Evolutionary conservation across 1,284 basidiomycete species (phyloP).

Genomic region (Neotropicomus parvogracilis): DNA sequence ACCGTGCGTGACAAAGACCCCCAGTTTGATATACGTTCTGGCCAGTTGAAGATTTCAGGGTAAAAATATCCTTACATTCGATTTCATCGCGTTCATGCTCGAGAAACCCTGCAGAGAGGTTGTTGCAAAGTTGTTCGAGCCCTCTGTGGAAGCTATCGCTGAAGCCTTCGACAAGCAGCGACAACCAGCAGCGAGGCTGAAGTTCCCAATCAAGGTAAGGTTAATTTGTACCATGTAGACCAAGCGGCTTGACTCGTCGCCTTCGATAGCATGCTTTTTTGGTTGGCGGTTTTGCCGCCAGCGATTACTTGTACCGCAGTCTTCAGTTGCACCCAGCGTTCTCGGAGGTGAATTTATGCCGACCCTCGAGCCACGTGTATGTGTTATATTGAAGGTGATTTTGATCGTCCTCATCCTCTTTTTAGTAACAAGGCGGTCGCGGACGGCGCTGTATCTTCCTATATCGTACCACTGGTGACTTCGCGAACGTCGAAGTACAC

Average conservation of each 20-base stretch:
- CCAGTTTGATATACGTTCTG: conserved; percentile 40
- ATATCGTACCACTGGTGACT: not conserved
- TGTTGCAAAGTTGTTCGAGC: conserved; percentile 44
- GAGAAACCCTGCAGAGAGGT: conserved; percentile 30
- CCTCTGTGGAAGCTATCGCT: conserved; percentile 42
- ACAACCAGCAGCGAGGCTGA: conserved; percentile 11
- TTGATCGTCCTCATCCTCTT: not conserved
- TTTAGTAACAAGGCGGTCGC: conserved; percentile 50
- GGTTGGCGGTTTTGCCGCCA: not conserved
- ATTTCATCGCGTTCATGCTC: not conserved
- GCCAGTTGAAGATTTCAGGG: conserved; percentile 46
- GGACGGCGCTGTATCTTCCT: conserved; percentile 4
- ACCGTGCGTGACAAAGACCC: conserved; percentile 41
- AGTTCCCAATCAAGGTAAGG: conserved; percentile 24
- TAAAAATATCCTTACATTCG: conserved; percentile 7
- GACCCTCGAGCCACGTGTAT: not conserved
- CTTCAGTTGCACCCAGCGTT: not conserved
- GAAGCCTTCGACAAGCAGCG: conserved; percentile 38
- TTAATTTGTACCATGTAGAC: too few species aligned
- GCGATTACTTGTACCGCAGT: not conserved
- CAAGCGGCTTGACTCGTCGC: too few species aligned
- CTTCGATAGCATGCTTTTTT: not conserved
- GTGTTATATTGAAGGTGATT: not conserved
- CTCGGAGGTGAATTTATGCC: too few species aligned
- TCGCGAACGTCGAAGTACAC: conserved; percentile 33